Evolutionary conservation across 345 rosid species (phyloP), one percentile per base, ranked within the genome.

Genomic region (Cardamine resedifolia): DNA sequence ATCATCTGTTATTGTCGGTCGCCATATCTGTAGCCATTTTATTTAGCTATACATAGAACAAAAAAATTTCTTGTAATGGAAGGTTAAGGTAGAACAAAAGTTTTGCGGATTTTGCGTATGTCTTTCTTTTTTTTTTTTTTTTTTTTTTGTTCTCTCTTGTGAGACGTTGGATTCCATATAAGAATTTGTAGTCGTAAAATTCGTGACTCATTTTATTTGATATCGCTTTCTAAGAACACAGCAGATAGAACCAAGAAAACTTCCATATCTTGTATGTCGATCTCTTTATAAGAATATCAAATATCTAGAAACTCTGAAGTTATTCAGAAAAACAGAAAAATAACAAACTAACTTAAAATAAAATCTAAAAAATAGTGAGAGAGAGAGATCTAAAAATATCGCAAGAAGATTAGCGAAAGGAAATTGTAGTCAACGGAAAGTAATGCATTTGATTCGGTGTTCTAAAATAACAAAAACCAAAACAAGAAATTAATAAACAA

Each of bases 371-470:
- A 48, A 56, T 24, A 57, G 58, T 15, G 45, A 31, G 30, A 55
- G 34, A 55, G 34, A 66, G 27, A 58, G 7, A 58, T 39, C 72
- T 68, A 58, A 66, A 45, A 66, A 58, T 74, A 66, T 10, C 27
- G 3, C 24, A 11, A 65, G 18, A 65, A 16, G 34, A 73, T 20
- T 28, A 28, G n/a, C 49, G 68, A 26, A 68, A 75, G 63, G 68
- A 75, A 75, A 75, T 41, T 33, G 45, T 62, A 55, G 70, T 69
- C 74, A 75, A 68, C 69, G 58, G 50, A 75, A 67, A 62, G 58
- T 24, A 63, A 75, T 44, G 58, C 79, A 75, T 33, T 53, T 63
- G 70, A 69, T 62, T 69, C 70, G 79, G 70, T 69, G 59, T 69
- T 69, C 43, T 20, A 61, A 75, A 75, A 61, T 75, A 75, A 75